Evolutionary conservation across 2,329 filamentous ascomycete species (phyloP).

Genomic region (Thyridium curvatum): DNA sequence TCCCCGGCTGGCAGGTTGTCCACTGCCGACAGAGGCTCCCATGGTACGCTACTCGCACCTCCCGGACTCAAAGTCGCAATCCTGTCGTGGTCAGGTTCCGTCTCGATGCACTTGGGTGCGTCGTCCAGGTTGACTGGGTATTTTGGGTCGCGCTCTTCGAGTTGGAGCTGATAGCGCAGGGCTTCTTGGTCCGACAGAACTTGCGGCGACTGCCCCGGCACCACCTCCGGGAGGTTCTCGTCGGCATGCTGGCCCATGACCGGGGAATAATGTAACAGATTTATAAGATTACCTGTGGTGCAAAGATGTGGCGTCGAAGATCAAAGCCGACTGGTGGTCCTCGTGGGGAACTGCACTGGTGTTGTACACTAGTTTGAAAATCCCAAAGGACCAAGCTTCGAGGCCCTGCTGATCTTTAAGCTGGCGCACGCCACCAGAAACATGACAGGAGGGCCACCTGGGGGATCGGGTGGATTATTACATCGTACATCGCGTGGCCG

Average conservation of each 20-base stretch:
- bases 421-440: too few relatives aligned
- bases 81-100: neutral
- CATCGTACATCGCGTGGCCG: too few relatives aligned
- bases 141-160: slow-evolving; percentile 11
- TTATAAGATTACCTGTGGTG: too few relatives aligned
- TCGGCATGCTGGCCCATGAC: neutral
- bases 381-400: too few relatives aligned
- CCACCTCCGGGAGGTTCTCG: slow-evolving; percentile 17
- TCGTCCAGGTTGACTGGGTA: slow-evolving; percentile 12
- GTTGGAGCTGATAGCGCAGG: slow-evolving; percentile 3
- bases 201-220: slow-evolving; percentile 8
- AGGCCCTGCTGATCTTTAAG: too few relatives aligned
- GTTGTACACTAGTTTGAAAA: too few relatives aligned
- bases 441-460: too few relatives aligned
- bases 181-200: slow-evolving; percentile 5
- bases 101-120: slow-evolving; percentile 10
- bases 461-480: too few relatives aligned
- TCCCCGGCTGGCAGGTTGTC: slow-evolving; percentile 2
- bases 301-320: too few relatives aligned
- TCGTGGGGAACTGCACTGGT: too few relatives aligned
- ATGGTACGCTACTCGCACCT: slow-evolving; percentile 6
- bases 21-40: slow-evolving; percentile 8
- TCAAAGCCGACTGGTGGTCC: too few relatives aligned
- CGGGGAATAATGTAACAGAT: too few relatives aligned
- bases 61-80: slow-evolving; percentile 6